Base-by-base conservation (phyloP, 1,284 basidiomycete species). In the Marasmius sp. region DNA sequence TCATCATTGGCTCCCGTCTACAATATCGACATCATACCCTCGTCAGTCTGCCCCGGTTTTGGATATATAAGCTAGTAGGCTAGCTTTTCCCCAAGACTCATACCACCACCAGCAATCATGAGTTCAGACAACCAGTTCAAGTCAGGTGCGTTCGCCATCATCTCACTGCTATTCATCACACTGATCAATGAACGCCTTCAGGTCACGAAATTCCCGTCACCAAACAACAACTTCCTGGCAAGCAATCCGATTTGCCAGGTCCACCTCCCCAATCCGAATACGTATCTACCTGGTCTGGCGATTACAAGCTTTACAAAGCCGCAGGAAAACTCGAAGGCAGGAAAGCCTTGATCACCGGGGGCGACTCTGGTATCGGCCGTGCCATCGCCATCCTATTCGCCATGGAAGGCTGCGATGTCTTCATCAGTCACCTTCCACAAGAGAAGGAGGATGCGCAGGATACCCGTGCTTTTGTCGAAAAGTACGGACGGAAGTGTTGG, bases 321-420 rank as follows among this genome's bases (percentile, higher is more conserved):
- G 39, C 50, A 55, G 20, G 48, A 38, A 78, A 74, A 50, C 75
- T 86, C 16, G 70, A 80, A 69, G 84, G 81, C 41, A 89, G 88
- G 75, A 81, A 79, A 12, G 85, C 83, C 4, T 74, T 90, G 56
- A 75, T 91, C 63, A 88, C 80, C 6, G 79, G 81, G 39, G 82
- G 79, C 36, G 81, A 85, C 68, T 82, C 79, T 34, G 87, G 74
- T n/a, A 88, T 89, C 57, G 87, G 87, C 8, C 79, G 86, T 33
- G 72, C 82, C 0, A 83, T 82, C 1, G 85, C 86, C 9, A 78
- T 85, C 61, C 79, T 85, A 71, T 87, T 86, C 66, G 86, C 86
- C 1, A 77, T 86, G 16, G 87, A 90, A 69, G 88, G 88, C 1
- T 80, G 82, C 9, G 85, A 85, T 56, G 79, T 90, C n/a, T 85